Evolutionary conservation across 2,329 filamentous ascomycete species (phyloP), one percentile per base, ranked within the genome.

Genomic region (Fusarium musae): DNA sequence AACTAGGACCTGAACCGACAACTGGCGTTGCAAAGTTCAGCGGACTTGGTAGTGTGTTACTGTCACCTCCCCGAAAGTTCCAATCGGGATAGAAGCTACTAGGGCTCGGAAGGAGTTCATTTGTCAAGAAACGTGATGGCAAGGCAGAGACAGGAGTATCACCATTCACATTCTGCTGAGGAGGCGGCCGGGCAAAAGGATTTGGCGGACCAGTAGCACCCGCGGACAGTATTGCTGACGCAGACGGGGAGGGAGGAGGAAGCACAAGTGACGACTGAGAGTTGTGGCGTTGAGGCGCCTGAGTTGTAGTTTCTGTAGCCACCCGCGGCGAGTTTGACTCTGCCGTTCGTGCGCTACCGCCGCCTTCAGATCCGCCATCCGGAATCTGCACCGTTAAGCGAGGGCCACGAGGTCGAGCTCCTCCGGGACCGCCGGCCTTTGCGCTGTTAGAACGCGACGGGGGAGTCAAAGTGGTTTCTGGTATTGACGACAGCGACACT

Each of bases 361-460:
- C 93, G 50, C 85, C 85, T 75, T 97, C 94, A 15, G 94, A 97
- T 44, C 91, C 91, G 78, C 97, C 96, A 74, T 95, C 96, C 1
- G 96, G 96, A 77, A 99, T 99, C 79, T 98, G 95, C 9, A 99
- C 94, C 76, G 94, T 97, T 52, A 99, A 86, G 59, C 94, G 90
- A 6, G 96, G 96, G 11, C 82, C 81, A 59, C 94, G 89, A 12
- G 96, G 95, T 61, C 95, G 89, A 77, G 93, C 91, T 13, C 90
- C 90, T 62, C 89, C 90, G 15, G 88, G 85, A 63, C 75, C 63
- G 9, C 77, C 75, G 16, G 87, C 84, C 73, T 92, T 90, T 66
- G 93, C 84, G 73, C 93, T 97, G 79, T 93, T 95, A n/a, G 93
- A 91, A 42, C 94, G 89, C 26, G 92, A 92, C 0, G 94, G 93